Evolutionary conservation across 208 protist species (phyloP), one percentile per base, ranked within the genome.

Genomic region (Leishmania guyanensis): DNA sequence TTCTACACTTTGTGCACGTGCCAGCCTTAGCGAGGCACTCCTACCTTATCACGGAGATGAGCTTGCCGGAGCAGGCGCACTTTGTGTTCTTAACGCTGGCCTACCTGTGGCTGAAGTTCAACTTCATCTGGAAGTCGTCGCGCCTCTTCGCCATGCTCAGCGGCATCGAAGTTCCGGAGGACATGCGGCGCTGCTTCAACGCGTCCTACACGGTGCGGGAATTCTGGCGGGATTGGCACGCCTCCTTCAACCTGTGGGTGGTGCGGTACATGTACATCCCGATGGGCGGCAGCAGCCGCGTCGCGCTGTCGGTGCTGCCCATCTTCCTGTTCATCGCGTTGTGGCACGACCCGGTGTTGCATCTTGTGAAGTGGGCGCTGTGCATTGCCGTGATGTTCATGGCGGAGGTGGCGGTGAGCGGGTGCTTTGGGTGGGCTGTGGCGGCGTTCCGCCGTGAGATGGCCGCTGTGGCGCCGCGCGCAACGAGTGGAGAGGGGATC

Each of bases 191-290:
- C 36, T 39, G 36, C 36, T 39, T 39, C 36, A 39, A 39, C 36
- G 1, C 36, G n/a, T n/a, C n/a, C n/a, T n/a, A 39, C 36, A 39
- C 36, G 36, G 36, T 39, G 36, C 36, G 36, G 0, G 36, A 39
- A 56, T 99, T 99, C 87, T 99, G 98, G 97, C 84, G 94, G 51
- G 91, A 94, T 81, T 99, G 98, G 97, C 97, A 99, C 83, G 89
- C 92, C 39, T 95, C 91, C 33, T 96, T 99, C 83, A 98, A 99
- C 82, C 82, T 97, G 69, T 99, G 96, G 94, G 93, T 98, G 68
- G 89, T 98, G 71, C 93, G 96, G 43, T 99, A 99, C 88, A 91
- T 99, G 88, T 99, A 99, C 87, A 91, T 98, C 39, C 97, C 97
- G 20, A 90, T 98, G 81, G 95, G 96, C 43, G 96, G 96, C 54